Base-by-base conservation (phyloP, 768 basidiomycete genomes). In the Podaxis sp. region DNA sequence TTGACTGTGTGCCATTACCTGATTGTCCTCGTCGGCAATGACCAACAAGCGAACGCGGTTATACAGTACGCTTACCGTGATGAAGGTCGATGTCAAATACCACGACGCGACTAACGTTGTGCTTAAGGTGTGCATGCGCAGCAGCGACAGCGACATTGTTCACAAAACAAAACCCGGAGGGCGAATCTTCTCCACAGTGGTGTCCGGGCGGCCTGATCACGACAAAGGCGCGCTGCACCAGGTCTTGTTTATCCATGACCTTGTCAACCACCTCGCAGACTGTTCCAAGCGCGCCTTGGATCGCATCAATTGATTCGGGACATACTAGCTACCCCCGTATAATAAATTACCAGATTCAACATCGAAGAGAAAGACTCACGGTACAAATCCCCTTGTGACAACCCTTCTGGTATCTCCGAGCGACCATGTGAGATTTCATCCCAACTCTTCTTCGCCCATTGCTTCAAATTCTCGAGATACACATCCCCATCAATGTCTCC, bases 1-100 rank as follows among this genome's bases (percentile, higher is more conserved):
- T 87, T 0, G 93, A 87, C 73, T 99, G 96, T 0, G 96, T 99
- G 1, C 96, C 96, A 70, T 97, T 96, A 2, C 95, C 94, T 91
- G 74, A 24, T 55, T n/a, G 22, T 8, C 15, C 15, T 17, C 44
- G 40, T 49, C 48, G 26, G 15, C 2, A 6, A 15, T 55, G 26
- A 60, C 28, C 30, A 0, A 63, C 15, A 8, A 13, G 22, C 13
- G 33, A 41, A n/a, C 6, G 50, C 58, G 17, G 46, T 5, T 15
- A 22, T 11, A 10, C 3, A 33, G 2, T 26, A 41, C 22, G 67
- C 77, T 60, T 62, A 88, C 93, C 94, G 68, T 95, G 93, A 73
- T 95, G 93, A 10, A 96, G 78, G 72, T 96, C 96, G 57, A 98
- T 94, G 71, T 99, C 96, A 37, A 99, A 83, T 49, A 99, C 89